Evolutionary conservation across 2,329 filamentous ascomycete species (phyloP).

Genomic region (Diaporthe nobilis): DNA sequence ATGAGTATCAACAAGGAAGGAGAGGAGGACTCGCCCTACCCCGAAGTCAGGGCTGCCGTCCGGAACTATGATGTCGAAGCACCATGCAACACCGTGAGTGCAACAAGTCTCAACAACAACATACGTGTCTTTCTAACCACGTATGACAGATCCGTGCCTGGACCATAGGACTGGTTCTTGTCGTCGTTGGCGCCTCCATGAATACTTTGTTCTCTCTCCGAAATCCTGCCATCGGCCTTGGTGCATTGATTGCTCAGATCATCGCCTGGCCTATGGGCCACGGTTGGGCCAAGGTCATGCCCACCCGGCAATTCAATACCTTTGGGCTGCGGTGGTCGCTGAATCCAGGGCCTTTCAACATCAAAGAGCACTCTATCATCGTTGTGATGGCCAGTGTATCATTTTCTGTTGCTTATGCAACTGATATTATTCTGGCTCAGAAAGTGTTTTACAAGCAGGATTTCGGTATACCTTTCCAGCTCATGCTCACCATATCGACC

Average conservation of each 20-base stretch:
- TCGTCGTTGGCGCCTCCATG: constrained; percentile 70
- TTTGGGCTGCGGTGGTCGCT: constrained; percentile 70
- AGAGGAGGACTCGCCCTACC: constrained; percentile 74
- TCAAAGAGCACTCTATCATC: constrained; percentile 79
- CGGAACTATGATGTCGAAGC: constrained; percentile 75
- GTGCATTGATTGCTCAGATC: constrained; percentile 73
- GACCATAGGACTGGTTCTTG: constrained; percentile 71
- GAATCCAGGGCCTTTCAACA: constrained; percentile 79
- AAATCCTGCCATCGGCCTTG: constrained; percentile 73
- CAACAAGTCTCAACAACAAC: background rate
- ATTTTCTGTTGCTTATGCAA: constrained; percentile 79
- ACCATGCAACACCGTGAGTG: constrained; percentile 74
- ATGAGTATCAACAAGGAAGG: constrained; percentile 52
- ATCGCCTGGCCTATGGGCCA: constrained; percentile 75
- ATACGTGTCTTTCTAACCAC: background rate
- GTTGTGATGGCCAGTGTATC: constrained; percentile 80
- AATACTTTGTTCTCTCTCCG: constrained; percentile 76
- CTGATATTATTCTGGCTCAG: constrained; percentile 81
- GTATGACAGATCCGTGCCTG: constrained; percentile 59
- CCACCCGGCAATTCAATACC: constrained; percentile 62
- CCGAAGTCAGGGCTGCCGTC: constrained; percentile 76
- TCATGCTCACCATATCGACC: constrained; percentile 76
- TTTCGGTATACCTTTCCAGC: constrained; percentile 76
- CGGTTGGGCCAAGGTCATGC: constrained; percentile 71
- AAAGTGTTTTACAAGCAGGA: constrained; percentile 79